Evolutionary conservation across 192 early-diverging fungal species (phyloP).

Genomic region (Coemansia sp.): DNA sequence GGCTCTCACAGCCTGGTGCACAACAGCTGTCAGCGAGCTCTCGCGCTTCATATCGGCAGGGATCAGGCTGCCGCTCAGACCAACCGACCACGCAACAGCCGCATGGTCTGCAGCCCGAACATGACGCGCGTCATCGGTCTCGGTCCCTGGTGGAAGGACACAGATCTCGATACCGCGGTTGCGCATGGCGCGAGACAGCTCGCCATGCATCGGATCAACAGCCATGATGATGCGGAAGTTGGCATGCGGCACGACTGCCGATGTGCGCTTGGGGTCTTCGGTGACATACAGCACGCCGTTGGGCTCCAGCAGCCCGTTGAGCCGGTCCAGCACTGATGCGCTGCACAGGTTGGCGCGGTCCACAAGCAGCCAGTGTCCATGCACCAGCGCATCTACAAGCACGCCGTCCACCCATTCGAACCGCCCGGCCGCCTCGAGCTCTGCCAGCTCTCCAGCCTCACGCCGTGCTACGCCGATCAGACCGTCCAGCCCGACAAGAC

Average conservation of each 20-base stretch:
- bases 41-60: not conserved
- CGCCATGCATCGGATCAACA: slow-evolving; percentile 87
- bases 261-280: slow-evolving; percentile 71
- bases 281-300: slow-evolving; percentile 85
- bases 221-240: slow-evolving; percentile 97
- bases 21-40: slow-evolving; percentile 15
- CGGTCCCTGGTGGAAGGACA: slow-evolving; percentile 20
- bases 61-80: slow-evolving; percentile 14
- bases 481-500: not conserved
- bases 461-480: not conserved
- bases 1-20: slow-evolving; percentile 32
- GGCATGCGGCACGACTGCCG: slow-evolving; percentile 74
- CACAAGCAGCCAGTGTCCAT: slow-evolving; percentile 91
- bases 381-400: slow-evolving; percentile 83
- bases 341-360: slow-evolving; percentile 97
- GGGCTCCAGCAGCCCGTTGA: slow-evolving; percentile 92
- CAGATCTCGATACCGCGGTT: slow-evolving; percentile 96
- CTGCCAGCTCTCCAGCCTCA: slow-evolving; percentile 4
- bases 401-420: slow-evolving; percentile 99
- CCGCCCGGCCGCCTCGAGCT: slow-evolving; percentile 63
- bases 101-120: slow-evolving; percentile 10
- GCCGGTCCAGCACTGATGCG: slow-evolving; percentile 90
- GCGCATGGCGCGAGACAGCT: slow-evolving; percentile 95
- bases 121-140: not conserved
- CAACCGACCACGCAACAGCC: slow-evolving; percentile 14